phyloP scores from a whole-genome alignment of 1,139 yeast species.

The Nakaseomyces kungkrabaensis region DNA sequence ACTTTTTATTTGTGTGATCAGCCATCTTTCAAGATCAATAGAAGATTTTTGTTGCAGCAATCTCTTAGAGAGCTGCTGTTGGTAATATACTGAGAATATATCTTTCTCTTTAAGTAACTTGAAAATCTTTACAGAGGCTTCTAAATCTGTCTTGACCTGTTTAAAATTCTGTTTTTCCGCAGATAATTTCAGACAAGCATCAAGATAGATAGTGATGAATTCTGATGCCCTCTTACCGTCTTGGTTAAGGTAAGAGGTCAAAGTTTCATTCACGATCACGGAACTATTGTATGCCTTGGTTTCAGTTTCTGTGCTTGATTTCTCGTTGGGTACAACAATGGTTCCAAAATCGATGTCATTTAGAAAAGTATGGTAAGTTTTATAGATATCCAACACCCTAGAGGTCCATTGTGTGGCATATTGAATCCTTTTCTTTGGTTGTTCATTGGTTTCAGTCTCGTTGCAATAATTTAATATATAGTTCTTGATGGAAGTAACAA shows the following conservation, averaged over 20 bases:
- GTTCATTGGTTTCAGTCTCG: slow-evolving; percentile 30
- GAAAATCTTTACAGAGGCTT: slow-evolving; percentile 51
- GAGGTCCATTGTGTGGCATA: slow-evolving; percentile 65
- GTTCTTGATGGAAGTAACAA: slow-evolving; percentile 36
- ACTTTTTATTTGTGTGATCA: slow-evolving; percentile 61
- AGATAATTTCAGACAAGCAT: slow-evolving; percentile 40
- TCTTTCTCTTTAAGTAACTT: slow-evolving; percentile 75
- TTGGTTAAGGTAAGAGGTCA: slow-evolving; percentile 53
- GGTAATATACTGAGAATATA: slow-evolving; percentile 75
- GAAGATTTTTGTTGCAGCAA: slow-evolving; percentile 49
- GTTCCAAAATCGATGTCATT: neutral
- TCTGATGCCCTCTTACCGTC: slow-evolving; percentile 53
- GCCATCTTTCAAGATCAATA: slow-evolving; percentile 57
- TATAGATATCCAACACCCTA: slow-evolving; percentile 44
- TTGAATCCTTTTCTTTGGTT: slow-evolving; percentile 31
- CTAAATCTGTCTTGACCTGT: slow-evolving; percentile 46
- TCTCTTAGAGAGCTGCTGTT: slow-evolving; percentile 82
- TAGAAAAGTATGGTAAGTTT: slow-evolving; percentile 41
- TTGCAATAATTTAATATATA: slow-evolving; percentile 31
- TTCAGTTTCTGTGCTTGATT: slow-evolving; percentile 20
- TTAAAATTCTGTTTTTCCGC: slow-evolving; percentile 47
- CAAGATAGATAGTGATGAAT: slow-evolving; percentile 64
- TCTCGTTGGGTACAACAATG: neutral
- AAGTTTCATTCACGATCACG: slow-evolving; percentile 48
- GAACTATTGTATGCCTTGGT: slow-evolving; percentile 41